Percentiles rank a stretch among this genome's conserved stretches.
phyloP scores from a whole-genome alignment of 768 basidiomycete species.

The Mrakia frigida region DNA sequence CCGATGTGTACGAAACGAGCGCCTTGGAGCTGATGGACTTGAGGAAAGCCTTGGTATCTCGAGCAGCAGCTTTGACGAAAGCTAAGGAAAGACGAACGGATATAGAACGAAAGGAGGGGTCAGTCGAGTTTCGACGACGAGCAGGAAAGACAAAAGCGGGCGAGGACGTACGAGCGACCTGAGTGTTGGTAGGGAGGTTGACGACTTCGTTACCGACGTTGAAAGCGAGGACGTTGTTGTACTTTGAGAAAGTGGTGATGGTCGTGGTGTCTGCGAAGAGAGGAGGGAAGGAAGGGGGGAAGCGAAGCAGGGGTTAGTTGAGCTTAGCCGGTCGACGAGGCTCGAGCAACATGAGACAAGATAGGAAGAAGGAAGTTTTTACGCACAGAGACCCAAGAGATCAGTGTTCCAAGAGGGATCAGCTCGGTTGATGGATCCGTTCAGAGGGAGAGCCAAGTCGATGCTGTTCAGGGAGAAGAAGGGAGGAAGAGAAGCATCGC shows the following conservation, averaged over 20 bases:
- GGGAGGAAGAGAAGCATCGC: not conserved
- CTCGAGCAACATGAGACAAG: not conserved
- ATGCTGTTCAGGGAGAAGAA: constrained; percentile 44
- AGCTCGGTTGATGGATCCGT: constrained; percentile 66
- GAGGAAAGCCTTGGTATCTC: constrained; percentile 64
- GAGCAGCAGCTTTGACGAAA: constrained; percentile 84
- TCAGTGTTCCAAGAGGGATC: constrained; percentile 74
- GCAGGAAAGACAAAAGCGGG: not conserved
- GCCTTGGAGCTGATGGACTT: constrained; percentile 58
- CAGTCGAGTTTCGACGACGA: not conserved
- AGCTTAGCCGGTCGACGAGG: not conserved
- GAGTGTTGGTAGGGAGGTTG: constrained; percentile 54
- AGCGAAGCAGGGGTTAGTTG: not conserved
- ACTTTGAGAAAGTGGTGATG: constrained; percentile 48
- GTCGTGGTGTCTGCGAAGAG: constrained; percentile 9
- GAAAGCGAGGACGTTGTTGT: constrained; percentile 82
- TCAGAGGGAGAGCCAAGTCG: constrained; percentile 75
- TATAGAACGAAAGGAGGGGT: not conserved
- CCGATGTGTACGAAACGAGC: constrained; percentile 79
- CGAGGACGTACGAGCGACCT: constrained; percentile 50
- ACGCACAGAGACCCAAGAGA: constrained; percentile 72
- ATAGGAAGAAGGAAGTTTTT: constrained; percentile 56
- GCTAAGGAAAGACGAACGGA: constrained; percentile 38
- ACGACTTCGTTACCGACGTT: constrained; percentile 83
- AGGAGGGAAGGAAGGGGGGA: not conserved